Conservation (phyloP, 208 protist genomes). For the Wallacemonas sp. region DNA sequence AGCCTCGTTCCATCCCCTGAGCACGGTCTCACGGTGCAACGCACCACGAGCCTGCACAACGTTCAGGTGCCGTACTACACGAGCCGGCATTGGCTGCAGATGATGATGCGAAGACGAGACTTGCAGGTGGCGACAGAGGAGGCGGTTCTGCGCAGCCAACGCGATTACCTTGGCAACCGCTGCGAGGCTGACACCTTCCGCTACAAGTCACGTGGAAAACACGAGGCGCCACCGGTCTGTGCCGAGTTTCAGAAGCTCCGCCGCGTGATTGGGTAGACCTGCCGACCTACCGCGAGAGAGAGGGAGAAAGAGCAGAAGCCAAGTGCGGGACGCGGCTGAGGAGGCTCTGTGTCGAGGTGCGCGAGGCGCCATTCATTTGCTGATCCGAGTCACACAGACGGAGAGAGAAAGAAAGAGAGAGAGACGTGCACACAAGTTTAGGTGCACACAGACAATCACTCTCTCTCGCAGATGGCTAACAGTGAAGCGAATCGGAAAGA, state of each 20-base stretch:
- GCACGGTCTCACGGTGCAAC: slow-evolving; percentile 44
- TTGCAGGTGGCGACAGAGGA: slow-evolving; percentile 39
- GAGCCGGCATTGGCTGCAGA: slow-evolving; percentile 39
- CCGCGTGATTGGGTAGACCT: slow-evolving; percentile 41
- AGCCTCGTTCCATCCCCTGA: slow-evolving; percentile 61
- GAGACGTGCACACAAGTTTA: too few species aligned
- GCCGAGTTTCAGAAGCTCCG: slow-evolving; percentile 49
- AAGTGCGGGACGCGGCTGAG: too few species aligned
- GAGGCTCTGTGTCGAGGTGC: too few species aligned
- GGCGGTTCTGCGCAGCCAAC: slow-evolving; percentile 66
- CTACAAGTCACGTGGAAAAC: slow-evolving; percentile 52
- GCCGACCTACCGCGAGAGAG: too few species aligned
- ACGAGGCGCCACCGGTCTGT: slow-evolving; percentile 65
- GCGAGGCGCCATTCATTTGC: too few species aligned
- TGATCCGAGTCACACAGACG: too few species aligned
- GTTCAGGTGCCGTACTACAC: slow-evolving; percentile 73
- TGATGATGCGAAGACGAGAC: slow-evolving; percentile 45
- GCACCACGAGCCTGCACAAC: slow-evolving; percentile 52
- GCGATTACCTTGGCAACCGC: slow-evolving; percentile 59
- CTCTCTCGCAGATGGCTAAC: too few species aligned
- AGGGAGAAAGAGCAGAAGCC: neutral
- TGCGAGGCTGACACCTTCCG: slow-evolving; percentile 82
- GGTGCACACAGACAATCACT: too few species aligned
- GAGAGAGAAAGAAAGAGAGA: slow-evolving; percentile 4
- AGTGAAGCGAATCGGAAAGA: too few species aligned